Evolutionary conservation across 495 filamentous ascomycete genomes (phyloP), one percentile per base, ranked within the genome.

Genomic region (Jackrogersella multiformis): DNA sequence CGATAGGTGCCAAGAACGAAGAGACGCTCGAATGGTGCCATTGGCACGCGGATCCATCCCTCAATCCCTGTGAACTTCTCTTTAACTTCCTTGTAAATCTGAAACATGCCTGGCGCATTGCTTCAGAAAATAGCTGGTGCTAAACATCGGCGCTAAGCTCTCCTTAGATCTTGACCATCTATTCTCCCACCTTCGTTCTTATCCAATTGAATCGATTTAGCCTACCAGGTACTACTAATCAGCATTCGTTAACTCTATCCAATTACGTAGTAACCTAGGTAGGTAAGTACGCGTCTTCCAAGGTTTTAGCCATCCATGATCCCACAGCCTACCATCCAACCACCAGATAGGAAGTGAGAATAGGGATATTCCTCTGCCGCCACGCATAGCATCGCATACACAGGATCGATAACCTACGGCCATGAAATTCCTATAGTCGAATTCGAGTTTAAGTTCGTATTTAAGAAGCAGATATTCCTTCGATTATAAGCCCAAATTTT

Each of bases 61-160:
- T 57, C 20, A 53, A 65, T 61, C 67, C 67, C 61, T 70, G 67
- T 56, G 56, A 65, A 42, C 61, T 34, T 66, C 63, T 48, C 26
- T 61, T 24, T 56, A 16, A 34, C 28, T 42, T 48, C 66, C 73
- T 56, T 72, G 60, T 69, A 64, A 71, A 60, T 58, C 45, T 75
- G 73, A 75, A 75, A 75, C 73, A 51, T 49, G 73, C 70, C 73
- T 73, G 73, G 70, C 41, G 73, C 73, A 69, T 20, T 73, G 73
- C 70, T 73, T 71, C 73, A 75, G 72, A 74, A 71, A 65, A 62
- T 56, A 65, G 55, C 60, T 67, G 59, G 56, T 49, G 35, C 63
- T 39, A 70, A 63, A 66, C 60, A 64, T 66, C 62, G 67, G 70
- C 70, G 70, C 70, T 70, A 73, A 67, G 24, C 67, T 70, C 54